Conservation (phyloP, 352 stramenopile species). For the Globisporangium takayamanum region DNA sequence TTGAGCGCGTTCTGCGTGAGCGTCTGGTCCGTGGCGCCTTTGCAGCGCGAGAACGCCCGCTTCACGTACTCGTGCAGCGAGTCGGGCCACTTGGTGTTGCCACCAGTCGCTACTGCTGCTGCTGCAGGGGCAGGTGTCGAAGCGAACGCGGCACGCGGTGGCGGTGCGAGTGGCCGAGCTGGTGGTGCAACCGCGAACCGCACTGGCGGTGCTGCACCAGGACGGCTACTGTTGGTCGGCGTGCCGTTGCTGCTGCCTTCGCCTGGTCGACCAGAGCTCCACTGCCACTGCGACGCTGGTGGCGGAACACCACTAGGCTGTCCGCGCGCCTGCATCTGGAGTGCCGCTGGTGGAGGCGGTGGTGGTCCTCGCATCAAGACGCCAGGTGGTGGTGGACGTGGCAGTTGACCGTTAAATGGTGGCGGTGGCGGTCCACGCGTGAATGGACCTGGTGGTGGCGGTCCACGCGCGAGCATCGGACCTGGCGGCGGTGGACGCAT, state of each 20-base stretch:
- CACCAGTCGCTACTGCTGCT: constrained; percentile 12
- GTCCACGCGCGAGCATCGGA: constrained; percentile 13
- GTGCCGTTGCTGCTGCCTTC: not conserved
- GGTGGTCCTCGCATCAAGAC: constrained; percentile 6
- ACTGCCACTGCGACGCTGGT: constrained; percentile 52
- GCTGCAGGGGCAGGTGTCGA: constrained; percentile 9
- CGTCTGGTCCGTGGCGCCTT: constrained; percentile 62
- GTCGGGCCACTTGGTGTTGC: constrained; percentile 75
- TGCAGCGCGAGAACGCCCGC: constrained; percentile 74
- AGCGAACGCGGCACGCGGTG: constrained; percentile 11
- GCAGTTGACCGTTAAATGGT: constrained; percentile 1
- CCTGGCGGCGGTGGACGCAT: constrained; percentile 34
- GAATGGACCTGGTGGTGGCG: constrained; percentile 9
- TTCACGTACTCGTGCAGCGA: constrained; percentile 85
- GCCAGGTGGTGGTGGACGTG: constrained; percentile 1
- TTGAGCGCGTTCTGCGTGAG: constrained; percentile 79
- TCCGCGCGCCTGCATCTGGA: constrained; percentile 10
- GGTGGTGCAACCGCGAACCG: constrained; percentile 33
- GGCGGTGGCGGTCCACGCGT: constrained; percentile 9
- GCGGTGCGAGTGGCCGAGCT: constrained; percentile 11
- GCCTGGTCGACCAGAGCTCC: constrained; percentile 34
- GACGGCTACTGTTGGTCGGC: constrained; percentile 10
- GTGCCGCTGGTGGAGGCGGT: constrained; percentile 11
- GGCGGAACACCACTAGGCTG: not conserved
- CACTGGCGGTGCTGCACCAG: constrained; percentile 29